phyloP scores from a whole-genome alignment of 2,329 filamentous ascomycete genomes.

The Neonectria punicea region DNA sequence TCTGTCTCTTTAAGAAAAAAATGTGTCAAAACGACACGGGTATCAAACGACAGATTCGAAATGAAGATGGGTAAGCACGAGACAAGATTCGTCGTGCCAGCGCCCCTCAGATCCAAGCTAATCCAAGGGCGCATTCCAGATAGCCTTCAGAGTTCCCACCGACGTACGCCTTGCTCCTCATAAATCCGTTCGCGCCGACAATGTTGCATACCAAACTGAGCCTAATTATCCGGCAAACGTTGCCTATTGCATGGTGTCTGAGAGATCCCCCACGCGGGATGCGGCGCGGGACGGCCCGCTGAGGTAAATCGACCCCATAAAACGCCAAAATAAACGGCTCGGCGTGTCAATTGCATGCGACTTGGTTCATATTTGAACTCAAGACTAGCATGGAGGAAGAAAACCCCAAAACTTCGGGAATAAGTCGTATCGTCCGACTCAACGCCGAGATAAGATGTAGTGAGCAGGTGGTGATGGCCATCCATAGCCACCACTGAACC shows the following conservation, averaged over 20 bases:
- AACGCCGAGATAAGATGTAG: background rate
- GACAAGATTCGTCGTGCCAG: constrained; percentile 1
- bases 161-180: constrained; percentile 3
- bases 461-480: background rate
- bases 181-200: background rate
- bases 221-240: constrained; percentile 12
- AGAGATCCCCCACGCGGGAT: constrained; percentile 29
- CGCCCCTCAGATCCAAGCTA: background rate
- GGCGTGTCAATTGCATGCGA: background rate
- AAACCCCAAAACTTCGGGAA: background rate
- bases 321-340: background rate
- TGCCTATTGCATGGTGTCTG: constrained; percentile 27
- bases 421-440: background rate
- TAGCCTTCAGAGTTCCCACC: constrained; percentile 1
- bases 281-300: constrained; percentile 38
- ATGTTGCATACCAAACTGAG: constrained; percentile 7
- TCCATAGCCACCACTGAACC: background rate
- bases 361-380: background rate
- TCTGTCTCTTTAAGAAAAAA: constrained; percentile 22
- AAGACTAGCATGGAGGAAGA: background rate
- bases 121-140: constrained; percentile 13
- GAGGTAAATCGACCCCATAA: constrained; percentile 27
- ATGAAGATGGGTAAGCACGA: constrained; percentile 28
- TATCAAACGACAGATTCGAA: constrained; percentile 45
- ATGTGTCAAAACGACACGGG: constrained; percentile 23